Evolutionary conservation across 495 filamentous ascomycete genomes (phyloP).

Genomic region (Astrothelium subdiscretum): DNA sequence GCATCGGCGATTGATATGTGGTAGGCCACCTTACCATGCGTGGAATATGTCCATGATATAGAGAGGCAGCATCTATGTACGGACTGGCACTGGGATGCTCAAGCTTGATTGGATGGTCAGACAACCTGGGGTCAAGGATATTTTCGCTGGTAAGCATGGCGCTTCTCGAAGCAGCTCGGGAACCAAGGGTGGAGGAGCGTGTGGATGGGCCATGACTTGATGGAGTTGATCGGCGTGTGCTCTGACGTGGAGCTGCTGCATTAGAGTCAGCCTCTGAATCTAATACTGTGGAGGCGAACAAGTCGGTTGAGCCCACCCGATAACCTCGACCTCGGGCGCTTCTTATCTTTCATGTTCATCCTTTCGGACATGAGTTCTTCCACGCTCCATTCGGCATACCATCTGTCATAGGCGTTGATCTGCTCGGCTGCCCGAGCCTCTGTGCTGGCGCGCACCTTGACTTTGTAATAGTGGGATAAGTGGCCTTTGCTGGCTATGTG

Average conservation of each 20-base stretch:
- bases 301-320: conserved; percentile 7
- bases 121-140: conserved; percentile 18
- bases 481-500: conserved; percentile 81
- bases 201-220: background rate
- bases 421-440: conserved; percentile 40
- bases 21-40: conserved; percentile 19
- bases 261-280: background rate
- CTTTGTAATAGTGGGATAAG: conserved; percentile 60
- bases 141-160: background rate
- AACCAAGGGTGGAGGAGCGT: background rate
- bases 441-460: conserved; percentile 49
- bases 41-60: conserved; percentile 26
- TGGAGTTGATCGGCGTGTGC: background rate
- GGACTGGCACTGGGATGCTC: conserved; percentile 16
- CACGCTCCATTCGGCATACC: conserved; percentile 56
- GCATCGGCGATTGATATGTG: background rate
- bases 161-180: background rate
- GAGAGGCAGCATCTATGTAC: conserved; percentile 8
- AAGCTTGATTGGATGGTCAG: conserved; percentile 18
- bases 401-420: conserved; percentile 52
- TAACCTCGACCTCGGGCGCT: conserved; percentile 22
- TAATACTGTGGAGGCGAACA: background rate
- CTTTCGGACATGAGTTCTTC: conserved; percentile 57
- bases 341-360: conserved; percentile 58
- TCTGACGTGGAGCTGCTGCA: background rate